Evolutionary conservation across 805 yeast species (phyloP), one percentile per base, ranked within the genome.

Genomic region (Metschnikowia matae): DNA sequence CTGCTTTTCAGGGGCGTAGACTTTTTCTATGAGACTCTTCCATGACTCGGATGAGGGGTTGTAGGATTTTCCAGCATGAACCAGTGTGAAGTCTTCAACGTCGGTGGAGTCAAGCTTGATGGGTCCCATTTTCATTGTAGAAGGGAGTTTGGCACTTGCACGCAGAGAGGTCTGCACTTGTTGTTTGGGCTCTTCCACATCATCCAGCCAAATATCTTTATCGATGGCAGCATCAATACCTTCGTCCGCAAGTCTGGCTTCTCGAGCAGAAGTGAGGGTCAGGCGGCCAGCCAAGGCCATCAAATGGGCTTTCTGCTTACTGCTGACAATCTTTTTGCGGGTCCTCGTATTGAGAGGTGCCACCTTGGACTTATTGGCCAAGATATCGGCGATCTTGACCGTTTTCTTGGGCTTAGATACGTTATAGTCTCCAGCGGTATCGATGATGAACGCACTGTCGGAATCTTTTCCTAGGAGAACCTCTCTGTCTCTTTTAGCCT

Each of bases 11-110:
- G 75, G 73, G 47, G 65, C 75, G 58, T 77, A 84, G 67, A 90
- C 97, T 48, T 75, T 71, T 48, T 80, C 72, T 47, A 94, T 80
- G 58, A 91, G 75, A 17, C 67, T 68, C 59, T 82, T 82, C 99
- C 99, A 94, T 26, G 87, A 81, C 49, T 84, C 86, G 55, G 84
- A 73, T 11, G 92, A 78, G 23, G 99, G 99, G 64, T 94, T 94
- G 64, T 89, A 94, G 2, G 98, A 91, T 65, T 86, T 87, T 49
- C 98, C 98, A 1, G 85, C 94, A 59, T 85, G 84, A 11, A 96
- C 21, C 39, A 33, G 39, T 3, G 83, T 38, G 39, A 42, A 46
- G 38, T 62, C 60, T 8, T 62, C 59, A 13, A 56, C 50, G 1
- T 58, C 66, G 17, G 75, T 83, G 43, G 70, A 60, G 21, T n/a